A percentile compares a stretch with the other conserved stretches of the same genome.
Evolutionary conservation across 2,329 filamentous ascomycete species (phyloP).

Genomic region (Capronia coronata): DNA sequence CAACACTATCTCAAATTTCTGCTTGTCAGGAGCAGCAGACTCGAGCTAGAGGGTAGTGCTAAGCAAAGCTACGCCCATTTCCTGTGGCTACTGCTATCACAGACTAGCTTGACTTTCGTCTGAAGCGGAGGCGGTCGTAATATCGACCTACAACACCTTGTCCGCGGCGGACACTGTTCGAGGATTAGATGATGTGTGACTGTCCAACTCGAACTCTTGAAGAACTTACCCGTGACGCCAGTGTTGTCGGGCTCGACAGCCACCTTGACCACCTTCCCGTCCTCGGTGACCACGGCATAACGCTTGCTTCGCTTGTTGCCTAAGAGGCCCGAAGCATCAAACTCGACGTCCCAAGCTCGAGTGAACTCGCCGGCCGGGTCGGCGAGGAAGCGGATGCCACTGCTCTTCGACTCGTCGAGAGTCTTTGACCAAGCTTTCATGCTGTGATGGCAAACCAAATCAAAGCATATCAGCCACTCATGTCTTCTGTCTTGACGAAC

Average conservation of each 20-base stretch:
- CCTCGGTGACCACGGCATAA: conserved; percentile 74
- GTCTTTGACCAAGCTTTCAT: conserved; percentile 83
- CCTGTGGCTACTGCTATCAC: too few species aligned
- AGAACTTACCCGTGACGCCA: conserved; percentile 61
- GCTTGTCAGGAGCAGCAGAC: background rate
- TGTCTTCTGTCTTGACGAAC: too few species aligned
- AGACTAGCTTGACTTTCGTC: too few species aligned
- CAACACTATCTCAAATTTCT: background rate
- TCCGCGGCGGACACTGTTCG: conserved; percentile 24
- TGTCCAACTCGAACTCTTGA: background rate
- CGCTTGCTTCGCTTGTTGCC: conserved; percentile 78
- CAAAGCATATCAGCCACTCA: background rate
- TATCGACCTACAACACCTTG: conserved; percentile 26
- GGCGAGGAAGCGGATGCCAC: conserved; percentile 80
- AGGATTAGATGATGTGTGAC: conserved; percentile 2
- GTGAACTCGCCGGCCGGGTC: conserved; percentile 76
- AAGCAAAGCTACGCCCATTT: too few species aligned
- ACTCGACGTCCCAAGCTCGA: conserved; percentile 72
- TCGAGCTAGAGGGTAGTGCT: too few species aligned
- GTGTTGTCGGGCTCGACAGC: conserved; percentile 87
- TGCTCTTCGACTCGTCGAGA: conserved; percentile 67
- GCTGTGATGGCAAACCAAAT: conserved; percentile 49
- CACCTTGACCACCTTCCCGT: conserved; percentile 75
- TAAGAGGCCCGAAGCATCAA: conserved; percentile 73
- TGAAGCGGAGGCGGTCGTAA: too few species aligned